Percentiles rank a stretch among this genome's conserved stretches.
These are phyloP conservation scores for Penicillium sumatraense DNA, from an alignment of 2,329 filamentous ascomycete species.

Conservation along the genomic window DNA sequence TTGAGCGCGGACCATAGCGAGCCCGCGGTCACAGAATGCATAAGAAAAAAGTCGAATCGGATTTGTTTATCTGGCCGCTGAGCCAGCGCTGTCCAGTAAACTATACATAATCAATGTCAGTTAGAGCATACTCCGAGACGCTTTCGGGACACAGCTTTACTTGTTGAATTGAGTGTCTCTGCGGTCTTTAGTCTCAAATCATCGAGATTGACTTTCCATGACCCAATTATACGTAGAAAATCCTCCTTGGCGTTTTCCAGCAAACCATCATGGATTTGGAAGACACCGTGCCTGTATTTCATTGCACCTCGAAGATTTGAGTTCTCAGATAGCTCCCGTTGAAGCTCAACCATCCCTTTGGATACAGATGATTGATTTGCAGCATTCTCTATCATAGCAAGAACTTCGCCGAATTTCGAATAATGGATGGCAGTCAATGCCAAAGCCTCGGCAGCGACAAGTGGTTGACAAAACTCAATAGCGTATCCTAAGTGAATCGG, in stretches of 20 bases:
- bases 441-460: constrained; percentile 19
- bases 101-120: neutral
- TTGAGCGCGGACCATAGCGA: constrained; percentile 18
- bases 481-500: constrained; percentile 22
- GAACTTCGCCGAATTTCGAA: constrained; percentile 10
- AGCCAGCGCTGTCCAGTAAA: constrained; percentile 18
- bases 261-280: constrained; percentile 15
- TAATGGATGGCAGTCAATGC: constrained; percentile 19
- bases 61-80: constrained; percentile 20
- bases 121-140: too few relatives aligned
- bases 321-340: constrained; percentile 10
- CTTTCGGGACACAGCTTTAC: too few relatives aligned
- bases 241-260: constrained; percentile 13
- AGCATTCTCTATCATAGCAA: constrained; percentile 8
- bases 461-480: constrained; percentile 20
- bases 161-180: constrained; percentile 15
- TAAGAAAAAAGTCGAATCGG: constrained; percentile 24
- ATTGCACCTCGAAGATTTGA: constrained; percentile 11
- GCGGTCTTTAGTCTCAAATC: constrained; percentile 16
- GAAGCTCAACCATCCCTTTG: constrained; percentile 6
- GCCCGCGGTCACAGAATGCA: constrained; percentile 19
- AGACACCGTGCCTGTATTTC: constrained; percentile 15
- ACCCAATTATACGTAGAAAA: constrained; percentile 10
- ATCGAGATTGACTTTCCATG: constrained; percentile 14
- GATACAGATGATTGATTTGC: neutral